A percentile compares a stretch with the other conserved stretches of the same genome.
Conservation (phyloP, 2,329 filamentous ascomycete genomes). For the Aureobasidium sp. region DNA sequence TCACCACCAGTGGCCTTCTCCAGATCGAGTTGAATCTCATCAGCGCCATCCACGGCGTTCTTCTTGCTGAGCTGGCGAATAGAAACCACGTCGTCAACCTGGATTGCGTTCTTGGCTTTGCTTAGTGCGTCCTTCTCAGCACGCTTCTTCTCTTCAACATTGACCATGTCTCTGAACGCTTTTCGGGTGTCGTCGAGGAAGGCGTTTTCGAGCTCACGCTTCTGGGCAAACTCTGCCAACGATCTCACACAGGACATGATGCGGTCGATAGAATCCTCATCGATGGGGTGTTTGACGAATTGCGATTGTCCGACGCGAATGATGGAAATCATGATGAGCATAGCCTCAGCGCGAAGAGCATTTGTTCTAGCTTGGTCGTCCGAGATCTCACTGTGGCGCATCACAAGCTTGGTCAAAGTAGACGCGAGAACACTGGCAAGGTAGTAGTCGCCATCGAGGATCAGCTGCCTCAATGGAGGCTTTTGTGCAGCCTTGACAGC, state of each 20-base stretch:
- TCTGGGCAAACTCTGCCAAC: slow-evolving; percentile 79
- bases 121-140: slow-evolving; percentile 89
- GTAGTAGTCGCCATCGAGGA: slow-evolving; percentile 96
- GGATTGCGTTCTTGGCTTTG: slow-evolving; percentile 87
- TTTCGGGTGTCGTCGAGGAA: slow-evolving; percentile 93
- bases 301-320: slow-evolving; percentile 97
- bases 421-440: slow-evolving; percentile 91
- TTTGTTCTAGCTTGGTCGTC: slow-evolving; percentile 81
- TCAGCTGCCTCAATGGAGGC: slow-evolving; percentile 86
- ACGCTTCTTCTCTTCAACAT: slow-evolving; percentile 94
- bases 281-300: slow-evolving; percentile 94
- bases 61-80: slow-evolving; percentile 93
- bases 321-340: slow-evolving; percentile 99
- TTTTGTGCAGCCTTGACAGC: slow-evolving; percentile 97
- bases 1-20: slow-evolving; percentile 94
- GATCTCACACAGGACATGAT: slow-evolving; percentile 97
- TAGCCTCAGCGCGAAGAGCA: slow-evolving; percentile 88
- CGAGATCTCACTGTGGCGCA: slow-evolving; percentile 93
- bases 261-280: slow-evolving; percentile 95
- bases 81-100: slow-evolving; percentile 89
- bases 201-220: slow-evolving; percentile 83
- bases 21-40: slow-evolving; percentile 82
- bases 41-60: slow-evolving; percentile 70
- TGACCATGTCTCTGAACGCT: slow-evolving; percentile 94
- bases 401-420: slow-evolving; percentile 92